Conservation (phyloP, 257 asterid genomes). For the Vinca minor region DNA sequence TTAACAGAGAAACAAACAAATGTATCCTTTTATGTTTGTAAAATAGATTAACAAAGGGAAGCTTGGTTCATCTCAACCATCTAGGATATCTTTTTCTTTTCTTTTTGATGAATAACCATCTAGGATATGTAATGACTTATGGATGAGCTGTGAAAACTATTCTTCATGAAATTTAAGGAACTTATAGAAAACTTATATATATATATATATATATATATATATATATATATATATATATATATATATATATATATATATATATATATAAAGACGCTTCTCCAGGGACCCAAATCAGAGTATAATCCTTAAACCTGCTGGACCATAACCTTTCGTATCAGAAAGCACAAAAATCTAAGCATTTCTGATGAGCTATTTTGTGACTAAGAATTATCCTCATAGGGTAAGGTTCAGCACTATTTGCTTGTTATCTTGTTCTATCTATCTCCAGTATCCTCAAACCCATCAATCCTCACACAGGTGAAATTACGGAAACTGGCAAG, state of each 20-base stretch:
- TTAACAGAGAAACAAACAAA: not conserved
- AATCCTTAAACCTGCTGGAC: not conserved
- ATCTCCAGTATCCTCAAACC: not conserved
- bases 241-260: too few species aligned
- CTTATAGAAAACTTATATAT: too few species aligned
- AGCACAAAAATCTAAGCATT: not conserved
- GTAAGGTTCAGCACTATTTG: not conserved
- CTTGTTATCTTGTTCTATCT: not conserved
- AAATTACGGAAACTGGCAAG: not conserved
- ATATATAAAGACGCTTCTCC: too few species aligned
- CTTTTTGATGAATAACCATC: too few species aligned
- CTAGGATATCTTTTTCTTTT: not conserved
- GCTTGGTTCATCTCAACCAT: not conserved
- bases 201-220: too few species aligned
- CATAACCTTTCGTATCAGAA: not conserved
- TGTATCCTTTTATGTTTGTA: not conserved
- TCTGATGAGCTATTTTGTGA: not conserved
- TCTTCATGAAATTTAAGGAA: not conserved
- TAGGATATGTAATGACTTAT: not conserved
- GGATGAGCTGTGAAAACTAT: not conserved
- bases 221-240: too few species aligned
- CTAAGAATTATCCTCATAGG: not conserved
- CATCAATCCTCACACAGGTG: not conserved
- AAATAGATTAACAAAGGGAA: not conserved
- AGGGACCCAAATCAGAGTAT: too few species aligned